Evolutionary conservation across 441 rosid genomes (phyloP), one percentile per base, ranked within the genome.

Genomic region (Codiaeum variegatum): DNA sequence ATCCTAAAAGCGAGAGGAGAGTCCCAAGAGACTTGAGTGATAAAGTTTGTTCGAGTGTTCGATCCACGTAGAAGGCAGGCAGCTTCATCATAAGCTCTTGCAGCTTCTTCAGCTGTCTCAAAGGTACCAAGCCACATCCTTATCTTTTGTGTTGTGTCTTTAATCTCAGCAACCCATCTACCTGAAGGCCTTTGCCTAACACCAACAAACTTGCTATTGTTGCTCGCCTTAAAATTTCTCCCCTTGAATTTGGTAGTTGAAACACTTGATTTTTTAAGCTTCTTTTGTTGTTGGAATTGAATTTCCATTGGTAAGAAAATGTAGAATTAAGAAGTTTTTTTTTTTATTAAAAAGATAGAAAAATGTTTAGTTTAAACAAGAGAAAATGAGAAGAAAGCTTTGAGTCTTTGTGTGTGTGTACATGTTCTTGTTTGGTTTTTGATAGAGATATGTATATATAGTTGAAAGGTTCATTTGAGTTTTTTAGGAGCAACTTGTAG

Each of bases 161-260:
- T 89, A 79, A 89, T 89, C 81, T 89, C 94, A n/a, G 95, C 95
- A 2, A 90, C 91, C 95, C 95, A 90, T 82, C 89, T 84, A 16
- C 95, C 95, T 0, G 95, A 88, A 69, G 92, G 91, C 83, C 95
- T 83, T 79, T 90, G 92, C 47, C 95, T 82, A 60, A 90, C 92
- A 49, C 95, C 95, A 47, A 90, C 86, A 68, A 84, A 90, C 77
- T 81, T 86, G 83, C 61, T 78, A 65, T 58, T 77, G 69, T 28
- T 77, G 67, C 47, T 72, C 40, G 9, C 46, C 9, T 29, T 15
- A 40, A 72, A 61, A 6, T 76, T 78, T 78, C 79, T 75, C 44
- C 81, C 87, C 82, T 84, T 90, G 76, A 75, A 70, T 72, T 81
- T 85, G 75, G 71, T 63, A 12, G 42, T 59, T 23, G 79, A 72